Evolutionary conservation across 176 grass and related monocot genomes (phyloP).

Genomic region (Avena sativa): DNA sequence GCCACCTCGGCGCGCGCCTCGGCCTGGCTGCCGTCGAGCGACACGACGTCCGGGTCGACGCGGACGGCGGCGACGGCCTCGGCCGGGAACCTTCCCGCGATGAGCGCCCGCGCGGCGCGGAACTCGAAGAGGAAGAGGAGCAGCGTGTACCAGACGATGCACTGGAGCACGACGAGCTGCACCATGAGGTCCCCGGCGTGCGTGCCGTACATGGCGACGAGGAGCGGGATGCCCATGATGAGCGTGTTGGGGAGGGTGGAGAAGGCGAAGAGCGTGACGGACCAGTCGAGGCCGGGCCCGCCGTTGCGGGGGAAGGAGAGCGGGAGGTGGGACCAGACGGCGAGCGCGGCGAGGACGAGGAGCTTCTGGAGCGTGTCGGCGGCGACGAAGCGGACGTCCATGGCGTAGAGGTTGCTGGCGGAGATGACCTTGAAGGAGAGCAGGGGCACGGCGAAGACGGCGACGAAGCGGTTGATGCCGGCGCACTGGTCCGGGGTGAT

Average conservation of each 20-base stretch:
- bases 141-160: conserved; percentile 72
- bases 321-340: conserved; percentile 45
- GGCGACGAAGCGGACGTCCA: conserved; percentile 75
- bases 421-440: conserved; percentile 86
- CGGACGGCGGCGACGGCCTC: conserved; percentile 43
- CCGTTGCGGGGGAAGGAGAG: neutral
- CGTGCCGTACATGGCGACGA: conserved; percentile 61
- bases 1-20: conserved; percentile 51
- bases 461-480: conserved; percentile 81
- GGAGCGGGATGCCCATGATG: conserved; percentile 65
- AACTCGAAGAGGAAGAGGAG: conserved; percentile 70
- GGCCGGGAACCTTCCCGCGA: conserved; percentile 40
- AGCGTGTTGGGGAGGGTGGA: conserved; percentile 66
- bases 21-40: conserved; percentile 50
- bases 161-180: conserved; percentile 70
- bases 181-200: conserved; percentile 62
- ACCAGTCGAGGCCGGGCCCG: conserved; percentile 48
- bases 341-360: conserved; percentile 54
- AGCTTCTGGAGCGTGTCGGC: conserved; percentile 78
- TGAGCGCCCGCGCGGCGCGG: conserved; percentile 58
- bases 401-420: conserved; percentile 61
- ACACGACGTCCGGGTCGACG: conserved; percentile 59
- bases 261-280: conserved; percentile 67
- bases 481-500: conserved; percentile 74
- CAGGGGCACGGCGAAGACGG: conserved; percentile 77